Evolutionary conservation across 306 rosid genomes (phyloP).

Genomic region (Inga laurina): DNA sequence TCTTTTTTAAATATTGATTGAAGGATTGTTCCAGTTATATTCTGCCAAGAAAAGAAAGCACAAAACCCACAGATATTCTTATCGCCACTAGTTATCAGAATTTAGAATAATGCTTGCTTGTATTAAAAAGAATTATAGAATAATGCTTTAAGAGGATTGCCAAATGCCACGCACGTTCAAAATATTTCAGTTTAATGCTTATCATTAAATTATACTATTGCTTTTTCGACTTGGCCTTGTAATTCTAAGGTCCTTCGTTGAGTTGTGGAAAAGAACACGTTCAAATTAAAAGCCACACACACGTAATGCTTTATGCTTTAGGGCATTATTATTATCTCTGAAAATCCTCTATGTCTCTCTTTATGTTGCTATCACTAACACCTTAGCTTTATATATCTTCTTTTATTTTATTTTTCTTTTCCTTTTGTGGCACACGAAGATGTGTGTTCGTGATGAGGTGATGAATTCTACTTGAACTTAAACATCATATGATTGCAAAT

Average conservation of each 20-base stretch:
- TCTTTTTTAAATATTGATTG: background rate
- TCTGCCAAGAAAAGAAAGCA: background rate
- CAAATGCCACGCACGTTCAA: background rate
- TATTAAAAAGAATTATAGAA: background rate
- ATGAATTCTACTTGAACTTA: background rate
- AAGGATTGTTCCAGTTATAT: background rate
- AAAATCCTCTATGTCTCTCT: background rate
- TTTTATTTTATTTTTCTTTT: background rate
- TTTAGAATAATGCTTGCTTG: background rate
- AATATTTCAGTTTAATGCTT: background rate
- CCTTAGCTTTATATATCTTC: background rate
- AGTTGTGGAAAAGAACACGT: background rate
- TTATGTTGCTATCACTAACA: slow-evolving; percentile 7
- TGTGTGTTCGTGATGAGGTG: background rate
- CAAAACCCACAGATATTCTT: too few species aligned
- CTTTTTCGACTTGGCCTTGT: background rate
- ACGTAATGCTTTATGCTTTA: slow-evolving; percentile 8
- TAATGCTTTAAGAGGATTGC: background rate
- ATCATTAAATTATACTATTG: background rate
- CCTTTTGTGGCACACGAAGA: background rate
- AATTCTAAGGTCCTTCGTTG: background rate
- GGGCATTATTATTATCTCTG: background rate
- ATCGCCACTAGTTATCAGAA: background rate
- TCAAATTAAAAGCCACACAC: background rate
- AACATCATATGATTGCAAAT: background rate